Evolutionary conservation across 129 eudicot genomes (phyloP).

Genomic region (Smallanthus sonchifolius): DNA sequence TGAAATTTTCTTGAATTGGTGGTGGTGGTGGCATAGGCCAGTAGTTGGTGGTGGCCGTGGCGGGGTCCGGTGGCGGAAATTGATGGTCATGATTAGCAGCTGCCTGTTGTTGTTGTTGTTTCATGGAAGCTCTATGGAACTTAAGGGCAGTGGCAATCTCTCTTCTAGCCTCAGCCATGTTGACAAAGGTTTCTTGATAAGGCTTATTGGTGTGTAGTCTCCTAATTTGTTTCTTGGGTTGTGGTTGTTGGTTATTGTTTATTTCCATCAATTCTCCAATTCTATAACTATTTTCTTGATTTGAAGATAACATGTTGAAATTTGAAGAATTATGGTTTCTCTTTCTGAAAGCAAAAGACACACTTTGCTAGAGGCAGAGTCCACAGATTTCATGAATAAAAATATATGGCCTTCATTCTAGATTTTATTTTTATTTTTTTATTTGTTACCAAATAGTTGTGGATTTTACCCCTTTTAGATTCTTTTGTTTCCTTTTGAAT

Average conservation of each 20-base stretch:
- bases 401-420: slow-evolving; percentile 8
- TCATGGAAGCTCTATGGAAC: slow-evolving; percentile 84
- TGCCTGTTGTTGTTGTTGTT: slow-evolving; percentile 31
- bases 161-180: slow-evolving; percentile 84
- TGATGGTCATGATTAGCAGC: slow-evolving; percentile 33
- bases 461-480: background rate
- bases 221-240: slow-evolving; percentile 59
- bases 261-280: slow-evolving; percentile 31
- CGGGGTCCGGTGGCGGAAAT: slow-evolving; percentile 22
- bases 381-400: slow-evolving; percentile 35
- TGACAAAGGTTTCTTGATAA: slow-evolving; percentile 62
- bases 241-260: slow-evolving; percentile 28
- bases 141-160: slow-evolving; percentile 89
- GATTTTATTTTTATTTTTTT: background rate
- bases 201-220: slow-evolving; percentile 75
- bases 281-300: slow-evolving; percentile 34
- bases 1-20: slow-evolving; percentile 27
- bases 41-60: slow-evolving; percentile 26
- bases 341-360: slow-evolving; percentile 30
- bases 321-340: slow-evolving; percentile 11
- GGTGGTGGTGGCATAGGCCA: slow-evolving; percentile 37
- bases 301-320: slow-evolving; percentile 18
- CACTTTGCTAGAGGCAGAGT: slow-evolving; percentile 35
- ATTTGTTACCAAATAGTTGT: slow-evolving; percentile 37
- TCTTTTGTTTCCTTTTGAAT: background rate